phyloP scores from a whole-genome alignment of 805 yeast species.

The Suhomyces prunicola region DNA sequence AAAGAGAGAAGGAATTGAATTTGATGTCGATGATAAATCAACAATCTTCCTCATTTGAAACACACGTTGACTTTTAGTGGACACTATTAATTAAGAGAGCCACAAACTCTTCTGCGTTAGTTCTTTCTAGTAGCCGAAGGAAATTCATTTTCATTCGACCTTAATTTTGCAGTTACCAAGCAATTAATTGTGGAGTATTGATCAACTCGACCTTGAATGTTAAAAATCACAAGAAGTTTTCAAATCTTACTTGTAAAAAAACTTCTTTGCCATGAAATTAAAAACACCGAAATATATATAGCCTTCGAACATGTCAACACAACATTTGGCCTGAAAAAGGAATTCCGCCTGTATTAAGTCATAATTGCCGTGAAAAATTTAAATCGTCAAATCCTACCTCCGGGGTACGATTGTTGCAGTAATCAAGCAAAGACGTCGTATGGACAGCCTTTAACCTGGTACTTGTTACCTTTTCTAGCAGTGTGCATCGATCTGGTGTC shows the following conservation, averaged over 20 bases:
- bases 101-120: conserved; percentile 3
- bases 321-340: neutral
- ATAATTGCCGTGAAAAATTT: neutral
- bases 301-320: neutral
- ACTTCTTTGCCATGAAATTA: neutral
- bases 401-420: neutral
- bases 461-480: conserved; percentile 21
- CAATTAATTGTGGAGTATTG: neutral
- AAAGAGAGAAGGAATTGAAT: neutral
- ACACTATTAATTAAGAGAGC: conserved; percentile 8
- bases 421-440: conserved; percentile 13
- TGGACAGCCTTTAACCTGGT: conserved; percentile 22
- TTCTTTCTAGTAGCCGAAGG: neutral
- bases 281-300: neutral
- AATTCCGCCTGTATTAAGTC: neutral
- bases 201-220: neutral
- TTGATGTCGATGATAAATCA: conserved; percentile 3
- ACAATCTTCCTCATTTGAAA: conserved; percentile 6
- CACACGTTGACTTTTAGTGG: neutral
- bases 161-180: neutral
- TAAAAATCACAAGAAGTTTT: neutral
- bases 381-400: neutral
- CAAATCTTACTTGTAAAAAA: neutral
- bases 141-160: neutral
- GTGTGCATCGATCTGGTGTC: conserved; percentile 3